These are phyloP conservation scores for Kwoniella dendrophila DNA, from an alignment of 768 basidiomycete species.

Conservation along the genomic window DNA sequence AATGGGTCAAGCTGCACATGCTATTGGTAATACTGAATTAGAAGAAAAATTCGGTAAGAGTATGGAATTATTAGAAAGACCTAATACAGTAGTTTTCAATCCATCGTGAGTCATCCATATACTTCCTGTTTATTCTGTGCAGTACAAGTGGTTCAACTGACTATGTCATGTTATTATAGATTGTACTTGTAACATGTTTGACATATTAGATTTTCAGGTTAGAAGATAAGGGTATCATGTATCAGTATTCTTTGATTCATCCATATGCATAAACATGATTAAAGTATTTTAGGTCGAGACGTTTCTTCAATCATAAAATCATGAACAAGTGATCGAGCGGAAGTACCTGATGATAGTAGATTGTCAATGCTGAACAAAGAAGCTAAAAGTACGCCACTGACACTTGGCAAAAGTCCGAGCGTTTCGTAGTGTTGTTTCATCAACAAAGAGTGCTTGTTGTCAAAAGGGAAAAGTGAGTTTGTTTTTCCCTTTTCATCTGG, in stretches of 20 bases:
- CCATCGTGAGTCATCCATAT: slow-evolving; percentile 50
- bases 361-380: too few relatives aligned
- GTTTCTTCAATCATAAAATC: not conserved
- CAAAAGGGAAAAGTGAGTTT: too few relatives aligned
- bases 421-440: too few relatives aligned
- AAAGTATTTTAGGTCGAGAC: not conserved
- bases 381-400: too few relatives aligned
- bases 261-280: not conserved
- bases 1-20: slow-evolving; percentile 84
- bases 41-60: slow-evolving; percentile 91
- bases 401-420: too few relatives aligned
- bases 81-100: slow-evolving; percentile 72
- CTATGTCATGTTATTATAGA: not conserved
- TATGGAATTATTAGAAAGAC: slow-evolving; percentile 88
- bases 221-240: not conserved
- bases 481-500: too few relatives aligned
- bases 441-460: too few relatives aligned
- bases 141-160: not conserved
- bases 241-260: not conserved
- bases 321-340: too few relatives aligned
- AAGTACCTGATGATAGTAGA: too few relatives aligned
- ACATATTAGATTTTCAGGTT: not conserved
- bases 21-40: slow-evolving; percentile 91
- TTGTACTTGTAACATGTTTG: slow-evolving; percentile 20
- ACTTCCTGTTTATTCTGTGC: not conserved